Base-by-base conservation (phyloP, 2,329 filamentous ascomycete species). In the Trichoderma endophyticum region DNA sequence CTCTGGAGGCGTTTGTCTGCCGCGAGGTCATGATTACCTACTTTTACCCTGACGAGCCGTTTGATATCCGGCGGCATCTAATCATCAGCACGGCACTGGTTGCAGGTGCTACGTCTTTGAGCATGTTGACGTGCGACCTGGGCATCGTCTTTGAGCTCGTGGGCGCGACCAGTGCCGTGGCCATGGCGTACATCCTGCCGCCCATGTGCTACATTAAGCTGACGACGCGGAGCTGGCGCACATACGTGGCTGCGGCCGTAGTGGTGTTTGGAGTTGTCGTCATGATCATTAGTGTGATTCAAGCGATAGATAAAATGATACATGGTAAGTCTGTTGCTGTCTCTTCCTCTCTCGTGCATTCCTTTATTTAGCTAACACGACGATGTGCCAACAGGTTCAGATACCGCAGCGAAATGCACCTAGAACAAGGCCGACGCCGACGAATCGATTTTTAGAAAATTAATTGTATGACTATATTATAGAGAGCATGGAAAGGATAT, bases 1-100 rank as follows among this genome's bases (percentile, higher is more conserved):
- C 96, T 0, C 91, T 99, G 73, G 96, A 99, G 85, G 95, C 94
- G 18, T 99, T 99, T 81, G 96, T 99, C 70, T 99, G 96, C 82
- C 90, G 96, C 78, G 96, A 98, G 82, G 95, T 98, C 74, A 97
- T 98, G 93, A 89, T 93, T 76, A 94, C 93, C 74, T 98, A 97
- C 82, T 91, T 86, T 79, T 90, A 87, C 77, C 88, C 88, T 0
- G 86, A 85, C 73, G 93, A 85, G 76, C 92, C 92, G 0, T 97
- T 95, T 84, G 91, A 94, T 80, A 89, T 94, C 77, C 91, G 91
- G 74, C 90, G 94, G 57, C 96, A 99, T 82, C 82, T 99, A 60
- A 88, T 97, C 72, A 92, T 98, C 80, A 97, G 92, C 75, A 94
- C 94, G 1, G 85, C 89, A 5, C 86, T 98, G 30, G 93, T 98